These are phyloP conservation scores for Auricularia auricula-judae DNA, from an alignment of 768 basidiomycete species.

Conservation along the genomic window DNA sequence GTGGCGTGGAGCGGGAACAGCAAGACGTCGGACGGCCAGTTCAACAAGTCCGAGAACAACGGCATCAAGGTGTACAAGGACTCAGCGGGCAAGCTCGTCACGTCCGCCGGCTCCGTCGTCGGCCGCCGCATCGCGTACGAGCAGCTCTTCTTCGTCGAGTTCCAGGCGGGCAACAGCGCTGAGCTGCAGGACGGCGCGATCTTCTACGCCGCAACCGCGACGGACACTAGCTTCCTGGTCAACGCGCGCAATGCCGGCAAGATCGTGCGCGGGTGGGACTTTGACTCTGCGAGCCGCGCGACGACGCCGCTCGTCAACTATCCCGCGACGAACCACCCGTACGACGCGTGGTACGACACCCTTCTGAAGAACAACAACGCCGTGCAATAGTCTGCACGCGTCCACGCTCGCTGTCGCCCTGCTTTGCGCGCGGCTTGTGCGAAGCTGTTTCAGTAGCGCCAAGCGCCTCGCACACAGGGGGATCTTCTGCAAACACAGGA, in stretches of 20 bases:
- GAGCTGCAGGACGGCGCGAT: neutral
- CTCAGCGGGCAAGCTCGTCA: neutral
- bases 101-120: neutral
- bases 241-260: neutral
- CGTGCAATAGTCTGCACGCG: neutral
- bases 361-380: neutral
- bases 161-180: neutral
- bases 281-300: neutral
- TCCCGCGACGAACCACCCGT: neutral
- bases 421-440: too few relatives aligned
- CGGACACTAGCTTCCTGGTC: neutral
- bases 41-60: neutral
- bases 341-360: neutral
- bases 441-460: too few relatives aligned
- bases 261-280: neutral
- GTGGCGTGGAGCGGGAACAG: neutral
- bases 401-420: too few relatives aligned
- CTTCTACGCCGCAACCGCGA: neutral
- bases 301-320: neutral
- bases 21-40: neutral
- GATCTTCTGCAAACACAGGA: too few relatives aligned
- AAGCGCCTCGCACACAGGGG: too few relatives aligned
- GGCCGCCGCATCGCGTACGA: neutral
- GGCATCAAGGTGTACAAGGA: neutral
- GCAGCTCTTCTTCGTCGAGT: neutral